Percentiles rank a stretch among this genome's conserved stretches.
Evolutionary conservation across 2,329 filamentous ascomycete species (phyloP).

Genomic region (Talaromyces islandicus): DNA sequence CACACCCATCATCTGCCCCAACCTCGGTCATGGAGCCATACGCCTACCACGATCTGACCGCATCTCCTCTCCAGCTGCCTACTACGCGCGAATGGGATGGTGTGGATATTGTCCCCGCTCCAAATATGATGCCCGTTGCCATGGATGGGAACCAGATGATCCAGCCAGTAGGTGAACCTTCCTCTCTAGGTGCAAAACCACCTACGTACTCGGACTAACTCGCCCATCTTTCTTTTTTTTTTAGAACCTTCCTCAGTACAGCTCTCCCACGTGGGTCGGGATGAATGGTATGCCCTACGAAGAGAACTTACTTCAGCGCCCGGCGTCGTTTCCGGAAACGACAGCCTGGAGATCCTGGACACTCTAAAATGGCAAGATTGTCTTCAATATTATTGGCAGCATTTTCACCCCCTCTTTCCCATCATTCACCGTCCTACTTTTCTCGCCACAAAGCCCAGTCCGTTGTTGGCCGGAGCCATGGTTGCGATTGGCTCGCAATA

Average conservation of each 20-base stretch:
- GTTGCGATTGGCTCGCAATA: constrained; percentile 31
- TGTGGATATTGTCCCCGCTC: constrained; percentile 20
- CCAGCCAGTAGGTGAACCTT: constrained; percentile 30
- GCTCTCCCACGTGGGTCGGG: constrained; percentile 34
- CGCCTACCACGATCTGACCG: constrained; percentile 25
- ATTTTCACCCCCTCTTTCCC: constrained; percentile 30
- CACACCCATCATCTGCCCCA: constrained; percentile 23
- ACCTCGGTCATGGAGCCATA: constrained; percentile 29
- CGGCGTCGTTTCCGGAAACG: constrained; percentile 25
- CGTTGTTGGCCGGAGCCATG: constrained; percentile 27
- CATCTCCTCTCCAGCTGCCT: constrained; percentile 29
- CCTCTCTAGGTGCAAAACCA: constrained; percentile 10
- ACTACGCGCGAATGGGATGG: constrained; percentile 27
- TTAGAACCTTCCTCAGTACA: constrained; percentile 31
- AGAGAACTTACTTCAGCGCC: constrained; percentile 29
- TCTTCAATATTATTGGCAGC: constrained; percentile 29
- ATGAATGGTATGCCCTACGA: constrained; percentile 32
- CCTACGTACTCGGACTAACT: neutral
- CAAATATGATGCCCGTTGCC: constrained; percentile 29
- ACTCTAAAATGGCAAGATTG: constrained; percentile 27
- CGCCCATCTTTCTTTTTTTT: neutral
- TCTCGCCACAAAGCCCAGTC: constrained; percentile 24
- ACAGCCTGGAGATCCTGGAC: constrained; percentile 31
- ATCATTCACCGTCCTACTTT: constrained; percentile 29
- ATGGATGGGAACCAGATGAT: constrained; percentile 29